Evolutionary conservation across 1,284 basidiomycete species (phyloP).

Genomic region (Malassezia yamatoensis): DNA sequence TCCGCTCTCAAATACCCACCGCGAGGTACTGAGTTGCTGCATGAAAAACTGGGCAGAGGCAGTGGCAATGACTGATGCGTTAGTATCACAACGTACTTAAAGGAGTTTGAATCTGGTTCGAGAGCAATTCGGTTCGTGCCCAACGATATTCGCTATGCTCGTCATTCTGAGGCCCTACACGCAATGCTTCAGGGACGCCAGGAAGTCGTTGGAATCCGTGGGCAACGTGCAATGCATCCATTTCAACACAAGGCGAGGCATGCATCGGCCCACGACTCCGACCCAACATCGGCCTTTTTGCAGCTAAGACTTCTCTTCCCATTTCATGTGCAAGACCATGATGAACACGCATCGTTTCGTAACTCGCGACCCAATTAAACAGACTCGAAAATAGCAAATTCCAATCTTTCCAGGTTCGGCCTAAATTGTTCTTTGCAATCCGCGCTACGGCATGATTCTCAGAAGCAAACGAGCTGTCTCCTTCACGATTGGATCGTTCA

Average conservation of each 20-base stretch:
- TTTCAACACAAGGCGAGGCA: conserved; percentile 21
- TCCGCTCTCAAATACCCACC: conserved; percentile 30
- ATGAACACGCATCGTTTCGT: conserved; percentile 32
- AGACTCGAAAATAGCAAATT: conserved; percentile 28
- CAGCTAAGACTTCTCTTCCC: conserved; percentile 13
- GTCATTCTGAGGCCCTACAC: conserved; percentile 23
- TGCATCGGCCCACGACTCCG: background rate
- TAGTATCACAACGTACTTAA: conserved; percentile 14
- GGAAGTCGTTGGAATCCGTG: conserved; percentile 30
- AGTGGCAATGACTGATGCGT: conserved; percentile 15
- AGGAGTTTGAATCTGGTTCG: conserved; percentile 30
- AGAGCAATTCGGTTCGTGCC: conserved; percentile 28
- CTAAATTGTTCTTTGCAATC: background rate
- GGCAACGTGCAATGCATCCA: conserved; percentile 24
- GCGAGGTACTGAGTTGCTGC: conserved; percentile 22
- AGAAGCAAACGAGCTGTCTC: background rate
- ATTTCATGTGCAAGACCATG: conserved; percentile 32
- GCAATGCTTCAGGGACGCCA: conserved; percentile 36
- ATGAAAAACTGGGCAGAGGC: conserved; percentile 28
- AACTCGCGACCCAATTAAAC: conserved; percentile 35
- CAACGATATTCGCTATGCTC: conserved; percentile 40
- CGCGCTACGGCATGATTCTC: background rate
- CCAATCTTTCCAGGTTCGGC: conserved; percentile 41
- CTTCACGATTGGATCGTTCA: background rate
- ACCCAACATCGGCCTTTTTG: background rate